Evolutionary conservation across 768 basidiomycete genomes (phyloP), one percentile per base, ranked within the genome.

Genomic region (Gyrodon lividus): DNA sequence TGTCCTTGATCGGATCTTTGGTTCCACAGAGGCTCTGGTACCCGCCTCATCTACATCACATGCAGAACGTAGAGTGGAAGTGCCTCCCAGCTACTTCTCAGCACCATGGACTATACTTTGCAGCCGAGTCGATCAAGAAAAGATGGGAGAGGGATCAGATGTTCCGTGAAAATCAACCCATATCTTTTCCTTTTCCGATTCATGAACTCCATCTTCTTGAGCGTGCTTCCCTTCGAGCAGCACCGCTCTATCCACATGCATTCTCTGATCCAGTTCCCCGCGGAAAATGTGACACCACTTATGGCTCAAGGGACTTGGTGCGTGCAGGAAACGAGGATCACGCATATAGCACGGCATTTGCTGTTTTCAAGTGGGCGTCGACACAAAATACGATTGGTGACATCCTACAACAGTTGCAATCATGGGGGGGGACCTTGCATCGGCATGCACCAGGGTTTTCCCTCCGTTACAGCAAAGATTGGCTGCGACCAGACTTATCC

Each of bases 61-160:
- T 76, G 72, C 70, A 77, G 52, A 59, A 57, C 4, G 67, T 74
- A 2, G 19, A 56, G 14, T 69, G 76, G 75, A 17, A 33, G 12
- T 28, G 14, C 12, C 42, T 65, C 12, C 44, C 63, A 4, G 62
- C 12, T 44, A 62, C 39, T 60, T 39, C 69, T 7, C 74, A 74
- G 49, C 62, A 67, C 48, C 51, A 59, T 50, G 58, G 38, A 17
- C 64, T 72, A 45, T 55, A 58, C 23, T 23, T 50, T 20, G 48
- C 58, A 10, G 58, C 56, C 8, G 43, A 57, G n/a, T 52, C 58
- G 30, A 71, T 74, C 40, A 43, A 69, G 30, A 43, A 61, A 5
- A 64, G 43, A 10, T 51, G 41, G 8, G 44, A 56, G 22, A 40
- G 40, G 28, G 41, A 55, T n/a, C 46, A 47, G 26, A 14, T 44